A percentile compares a stretch with the other conserved stretches of the same genome.
Conservation (phyloP, 257 asterid genomes). For the Ehretia macrophylla region DNA sequence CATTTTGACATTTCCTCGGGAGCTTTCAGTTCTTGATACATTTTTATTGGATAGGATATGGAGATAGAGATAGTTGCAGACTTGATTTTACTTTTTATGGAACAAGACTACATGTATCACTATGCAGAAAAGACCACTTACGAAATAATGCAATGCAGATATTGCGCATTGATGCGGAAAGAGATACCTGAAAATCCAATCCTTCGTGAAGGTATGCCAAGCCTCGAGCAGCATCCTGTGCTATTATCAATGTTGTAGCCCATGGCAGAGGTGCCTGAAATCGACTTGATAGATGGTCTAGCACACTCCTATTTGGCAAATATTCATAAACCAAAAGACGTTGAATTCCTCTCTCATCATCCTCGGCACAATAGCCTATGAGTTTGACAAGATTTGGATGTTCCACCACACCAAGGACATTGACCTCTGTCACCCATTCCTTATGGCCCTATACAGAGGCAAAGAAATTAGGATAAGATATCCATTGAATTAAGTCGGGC, state of each 20-base stretch:
- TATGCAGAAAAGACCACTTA: too few relatives aligned
- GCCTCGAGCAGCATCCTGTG: constrained; percentile 78
- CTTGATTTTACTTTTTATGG: too few relatives aligned
- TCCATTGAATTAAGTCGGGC: not conserved
- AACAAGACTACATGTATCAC: too few relatives aligned
- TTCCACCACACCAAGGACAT: constrained; percentile 75
- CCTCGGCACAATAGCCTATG: constrained; percentile 80
- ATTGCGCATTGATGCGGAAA: too few relatives aligned
- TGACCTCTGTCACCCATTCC: constrained; percentile 95
- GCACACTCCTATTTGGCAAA: constrained; percentile 68
- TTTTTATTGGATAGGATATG: not conserved
- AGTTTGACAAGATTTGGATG: constrained; percentile 86
- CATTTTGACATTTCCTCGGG: not conserved
- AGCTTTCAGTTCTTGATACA: not conserved
- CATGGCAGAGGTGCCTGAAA: constrained; percentile 69
- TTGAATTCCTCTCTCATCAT: constrained; percentile 86
- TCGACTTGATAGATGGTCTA: constrained; percentile 66
- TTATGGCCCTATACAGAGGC: constrained; percentile 62
- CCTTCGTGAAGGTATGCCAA: constrained; percentile 84
- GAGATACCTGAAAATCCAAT: constrained; percentile 81
- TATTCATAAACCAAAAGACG: constrained; percentile 76
- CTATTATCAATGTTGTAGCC: constrained; percentile 58
- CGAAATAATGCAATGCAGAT: too few relatives aligned
- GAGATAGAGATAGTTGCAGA: not conserved
- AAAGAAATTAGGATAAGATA: not conserved